Conservation (phyloP, 2,329 filamentous ascomycete genomes). For the Pezicula radicicola region DNA sequence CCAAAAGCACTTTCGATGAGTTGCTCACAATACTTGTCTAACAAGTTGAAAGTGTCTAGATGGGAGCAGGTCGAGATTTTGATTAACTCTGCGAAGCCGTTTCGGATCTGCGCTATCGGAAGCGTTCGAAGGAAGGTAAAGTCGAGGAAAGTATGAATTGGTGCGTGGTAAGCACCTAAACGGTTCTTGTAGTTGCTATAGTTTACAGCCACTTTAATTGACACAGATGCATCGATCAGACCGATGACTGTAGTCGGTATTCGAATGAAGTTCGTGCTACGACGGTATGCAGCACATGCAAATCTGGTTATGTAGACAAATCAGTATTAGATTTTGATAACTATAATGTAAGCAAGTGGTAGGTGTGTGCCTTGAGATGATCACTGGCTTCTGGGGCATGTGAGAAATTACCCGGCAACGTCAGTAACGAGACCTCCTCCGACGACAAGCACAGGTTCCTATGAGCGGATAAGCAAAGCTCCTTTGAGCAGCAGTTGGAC, state of each 20-base stretch:
- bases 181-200: constrained; percentile 76
- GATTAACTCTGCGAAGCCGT: constrained; percentile 73
- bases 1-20: constrained; percentile 65
- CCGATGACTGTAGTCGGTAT: constrained; percentile 74
- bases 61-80: constrained; percentile 73
- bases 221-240: constrained; percentile 71
- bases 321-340: constrained; percentile 1
- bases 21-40: constrained; percentile 68
- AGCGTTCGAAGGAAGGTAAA: constrained; percentile 68
- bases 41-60: constrained; percentile 61
- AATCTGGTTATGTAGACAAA: constrained; percentile 43
- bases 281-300: constrained; percentile 68
- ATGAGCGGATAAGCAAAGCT: not conserved
- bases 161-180: constrained; percentile 70
- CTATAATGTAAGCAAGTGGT: too few relatives aligned
- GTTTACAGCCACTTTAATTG: constrained; percentile 77
- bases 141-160: constrained; percentile 69
- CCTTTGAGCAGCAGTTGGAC: not conserved
- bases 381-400: constrained; percentile 1
- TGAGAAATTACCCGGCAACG: constrained; percentile 61
- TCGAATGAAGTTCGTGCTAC: constrained; percentile 72
- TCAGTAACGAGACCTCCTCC: constrained; percentile 71
- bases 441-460: constrained; percentile 64
- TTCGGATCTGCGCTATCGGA: constrained; percentile 65
- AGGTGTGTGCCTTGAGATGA: too few relatives aligned